Base-by-base conservation (phyloP, 306 rosid genomes). In the Luffa aegyptiaca region DNA sequence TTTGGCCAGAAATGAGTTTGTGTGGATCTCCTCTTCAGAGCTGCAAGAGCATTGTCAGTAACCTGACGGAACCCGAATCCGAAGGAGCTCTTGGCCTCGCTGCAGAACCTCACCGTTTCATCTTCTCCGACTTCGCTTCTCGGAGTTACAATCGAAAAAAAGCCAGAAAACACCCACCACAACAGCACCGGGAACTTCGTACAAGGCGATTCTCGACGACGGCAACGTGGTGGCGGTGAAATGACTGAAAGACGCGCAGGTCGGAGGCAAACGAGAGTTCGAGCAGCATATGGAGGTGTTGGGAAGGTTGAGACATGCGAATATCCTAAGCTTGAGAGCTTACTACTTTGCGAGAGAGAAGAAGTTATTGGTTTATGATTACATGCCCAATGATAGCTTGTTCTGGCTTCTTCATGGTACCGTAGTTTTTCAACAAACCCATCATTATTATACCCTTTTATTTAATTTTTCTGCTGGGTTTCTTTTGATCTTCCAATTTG, bases 321-420 rank as follows among this genome's bases (percentile, higher is more conserved):
- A 94, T 35, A 39, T 92, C 51, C 96, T 94, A 31, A 77, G 85
- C 55, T 65, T 94, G 68, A 87, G 90, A 42, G 98, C 97, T 65
- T 94, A 88, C 80, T 90, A 90, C 56, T 92, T 90, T n/a, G 94
- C 96, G 0, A 81, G 87, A 39, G 93, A 94, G 36, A 96, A 94
- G 86, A 94, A 90, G 74, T 53, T 94, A 69, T 84, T 94, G 80
- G 97, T 94, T 10, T 94, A 82, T 49, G 98, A 94, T 81, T 94
- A 80, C 86, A 89, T 94, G 94, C 88, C 96, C 55, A 92, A 90
- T 72, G 93, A 85, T 1, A 92, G 85, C 93, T 84, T 94, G 87
- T 94, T 90, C 58, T 94, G 93, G 92, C 90, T 94, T 39, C 92
- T 94, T 77, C 98, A 94, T 37, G 98, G 98, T 94, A 87, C 26